Evolutionary conservation across 345 rosid species (phyloP).

Genomic region (Pugionium cornutum): DNA sequence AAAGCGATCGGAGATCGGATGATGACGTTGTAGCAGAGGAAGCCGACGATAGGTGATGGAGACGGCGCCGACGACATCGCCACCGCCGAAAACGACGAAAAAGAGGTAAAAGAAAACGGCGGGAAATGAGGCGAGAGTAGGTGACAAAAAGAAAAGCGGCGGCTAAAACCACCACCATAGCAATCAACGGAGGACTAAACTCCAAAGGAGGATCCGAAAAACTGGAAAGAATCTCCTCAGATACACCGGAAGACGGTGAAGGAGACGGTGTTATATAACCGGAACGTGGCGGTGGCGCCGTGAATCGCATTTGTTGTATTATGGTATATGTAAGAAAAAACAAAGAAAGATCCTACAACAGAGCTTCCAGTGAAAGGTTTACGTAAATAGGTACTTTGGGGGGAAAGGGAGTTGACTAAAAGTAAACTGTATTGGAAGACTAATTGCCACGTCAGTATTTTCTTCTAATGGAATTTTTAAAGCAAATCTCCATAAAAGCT

Average conservation of each 20-base stretch:
- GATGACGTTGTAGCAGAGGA: conserved; percentile 57
- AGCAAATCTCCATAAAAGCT: too few relatives aligned
- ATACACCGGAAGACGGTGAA: conserved; percentile 25
- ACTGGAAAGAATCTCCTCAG: conserved; percentile 18
- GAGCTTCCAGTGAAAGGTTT: conserved; percentile 31
- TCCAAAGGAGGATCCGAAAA: conserved; percentile 59
- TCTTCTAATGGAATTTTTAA: too few relatives aligned
- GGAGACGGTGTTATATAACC: conserved; percentile 21
- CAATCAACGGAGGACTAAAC: conserved; percentile 92
- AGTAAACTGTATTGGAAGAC: conserved; percentile 36
- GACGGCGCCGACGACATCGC: conserved; percentile 51
- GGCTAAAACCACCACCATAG: conserved; percentile 83
- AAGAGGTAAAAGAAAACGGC: conserved; percentile 51
- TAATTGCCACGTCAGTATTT: conserved; percentile 32
- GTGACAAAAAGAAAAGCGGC: conserved; percentile 74
- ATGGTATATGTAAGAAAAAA: background rate
- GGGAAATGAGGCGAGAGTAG: conserved; percentile 81
- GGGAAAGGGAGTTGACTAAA: conserved; percentile 32
- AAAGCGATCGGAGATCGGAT: conserved; percentile 40
- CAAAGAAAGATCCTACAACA: conserved; percentile 11
- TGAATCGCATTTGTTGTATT: conserved; percentile 34
- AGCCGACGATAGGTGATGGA: conserved; percentile 46
- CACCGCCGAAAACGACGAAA: conserved; percentile 52
- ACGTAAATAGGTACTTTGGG: conserved; percentile 15
- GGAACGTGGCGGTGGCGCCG: conserved; percentile 33